Evolutionary conservation across 2,329 filamentous ascomycete species (phyloP).

Genomic region (Exophiala dermatitidis): DNA sequence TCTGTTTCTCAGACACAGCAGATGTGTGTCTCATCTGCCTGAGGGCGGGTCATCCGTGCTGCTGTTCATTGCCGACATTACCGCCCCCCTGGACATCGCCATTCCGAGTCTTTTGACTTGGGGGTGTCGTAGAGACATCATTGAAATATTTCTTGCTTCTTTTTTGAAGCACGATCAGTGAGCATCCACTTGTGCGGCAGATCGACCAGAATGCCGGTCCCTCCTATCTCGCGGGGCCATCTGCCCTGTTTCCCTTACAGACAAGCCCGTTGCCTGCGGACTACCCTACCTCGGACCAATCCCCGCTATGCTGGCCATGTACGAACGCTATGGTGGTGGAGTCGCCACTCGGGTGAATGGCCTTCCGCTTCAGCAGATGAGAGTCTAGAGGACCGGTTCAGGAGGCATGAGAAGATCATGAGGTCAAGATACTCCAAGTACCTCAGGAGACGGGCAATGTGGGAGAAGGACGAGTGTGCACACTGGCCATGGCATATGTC

Average conservation of each 20-base stretch:
- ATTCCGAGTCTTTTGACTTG: too few relatives aligned
- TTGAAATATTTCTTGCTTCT: too few relatives aligned
- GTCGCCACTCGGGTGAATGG: conserved; percentile 9
- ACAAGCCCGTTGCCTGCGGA: conserved; percentile 5
- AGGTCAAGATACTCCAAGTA: conserved; percentile 25
- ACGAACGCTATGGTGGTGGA: conserved; percentile 27
- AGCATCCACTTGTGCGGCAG: not conserved
- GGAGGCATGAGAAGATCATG: conserved; percentile 23
- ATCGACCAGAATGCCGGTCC: conserved; percentile 1
- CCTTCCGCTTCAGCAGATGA: conserved; percentile 14
- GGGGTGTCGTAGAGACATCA: too few relatives aligned
- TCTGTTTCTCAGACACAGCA: too few relatives aligned
- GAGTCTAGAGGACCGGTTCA: conserved; percentile 18
- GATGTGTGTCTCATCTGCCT: too few relatives aligned
- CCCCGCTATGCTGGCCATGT: conserved; percentile 9
- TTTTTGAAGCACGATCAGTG: not conserved
- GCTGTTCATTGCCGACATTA: too few relatives aligned
- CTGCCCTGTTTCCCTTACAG: not conserved
- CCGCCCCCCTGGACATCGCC: too few relatives aligned
- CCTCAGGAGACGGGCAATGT: conserved; percentile 19
- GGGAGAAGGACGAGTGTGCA: conserved; percentile 22
- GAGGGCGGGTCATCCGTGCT: too few relatives aligned
- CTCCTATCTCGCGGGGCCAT: not conserved
- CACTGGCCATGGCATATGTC: conserved; percentile 11
- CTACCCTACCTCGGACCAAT: conserved; percentile 4